Conservation (phyloP, 2,329 filamentous ascomycete species). For the Trichoderma semiorbis region DNA sequence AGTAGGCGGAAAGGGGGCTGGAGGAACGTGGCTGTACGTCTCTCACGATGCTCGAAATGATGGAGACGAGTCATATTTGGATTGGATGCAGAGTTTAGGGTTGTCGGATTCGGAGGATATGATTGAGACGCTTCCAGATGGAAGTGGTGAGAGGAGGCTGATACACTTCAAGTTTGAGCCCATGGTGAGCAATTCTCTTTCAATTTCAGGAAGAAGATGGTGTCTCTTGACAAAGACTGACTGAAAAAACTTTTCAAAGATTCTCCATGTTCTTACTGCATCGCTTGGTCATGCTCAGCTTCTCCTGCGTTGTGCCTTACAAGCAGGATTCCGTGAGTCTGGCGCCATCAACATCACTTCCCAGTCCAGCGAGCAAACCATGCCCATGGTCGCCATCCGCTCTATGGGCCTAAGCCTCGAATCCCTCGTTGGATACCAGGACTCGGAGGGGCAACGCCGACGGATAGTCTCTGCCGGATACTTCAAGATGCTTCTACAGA, state of each 20-base stretch:
- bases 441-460: slow-evolving; percentile 35
- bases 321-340: slow-evolving; percentile 85
- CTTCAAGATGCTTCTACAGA: slow-evolving; percentile 60
- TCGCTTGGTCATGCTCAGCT: slow-evolving; percentile 71
- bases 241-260: slow-evolving; percentile 50
- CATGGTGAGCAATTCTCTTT: slow-evolving; percentile 62
- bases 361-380: slow-evolving; percentile 34
- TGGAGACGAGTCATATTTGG: slow-evolving; percentile 19
- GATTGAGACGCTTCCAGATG: neutral
- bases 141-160: slow-evolving; percentile 37
- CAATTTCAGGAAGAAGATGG: no score
- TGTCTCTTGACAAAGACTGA: neutral
- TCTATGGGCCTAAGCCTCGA: slow-evolving; percentile 80
- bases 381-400: slow-evolving; percentile 78
- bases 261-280: slow-evolving; percentile 80
- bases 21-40: slow-evolving; percentile 81
- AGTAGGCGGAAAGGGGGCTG: slow-evolving; percentile 80
- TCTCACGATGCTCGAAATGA: slow-evolving; percentile 64
- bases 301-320: slow-evolving; percentile 70
- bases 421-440: slow-evolving; percentile 65
- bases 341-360: slow-evolving; percentile 67
- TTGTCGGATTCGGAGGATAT: slow-evolving; percentile 22
- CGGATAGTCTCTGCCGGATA: slow-evolving; percentile 63
- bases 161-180: slow-evolving; percentile 93
- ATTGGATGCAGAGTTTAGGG: slow-evolving; percentile 31